Conservation (phyloP, 1,139 yeast genomes). For the Sugiyamaella grinbergsii region DNA sequence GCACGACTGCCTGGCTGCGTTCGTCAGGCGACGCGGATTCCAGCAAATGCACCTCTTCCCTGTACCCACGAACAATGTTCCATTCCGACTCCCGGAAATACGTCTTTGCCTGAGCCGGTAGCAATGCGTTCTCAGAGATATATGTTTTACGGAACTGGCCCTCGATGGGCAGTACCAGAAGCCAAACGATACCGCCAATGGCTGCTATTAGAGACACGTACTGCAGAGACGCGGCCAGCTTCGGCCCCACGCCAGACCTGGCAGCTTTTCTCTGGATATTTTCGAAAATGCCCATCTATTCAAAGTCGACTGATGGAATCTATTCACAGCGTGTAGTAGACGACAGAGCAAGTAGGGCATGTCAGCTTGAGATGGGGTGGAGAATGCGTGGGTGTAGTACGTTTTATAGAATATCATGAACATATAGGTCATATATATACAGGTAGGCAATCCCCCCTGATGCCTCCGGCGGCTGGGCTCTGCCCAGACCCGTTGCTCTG, state of each 20-base stretch:
- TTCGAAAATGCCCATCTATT: conserved; percentile 45
- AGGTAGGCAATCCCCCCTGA: no score
- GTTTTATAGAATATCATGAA: not conserved
- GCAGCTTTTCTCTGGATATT: conserved; percentile 38
- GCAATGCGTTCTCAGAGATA: conserved; percentile 91
- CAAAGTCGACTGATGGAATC: not conserved
- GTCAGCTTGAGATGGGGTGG: no score
- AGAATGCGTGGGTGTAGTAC: not conserved
- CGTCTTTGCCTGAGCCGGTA: conserved; percentile 95
- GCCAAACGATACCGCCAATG: conserved; percentile 64
- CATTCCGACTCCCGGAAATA: conserved; percentile 94
- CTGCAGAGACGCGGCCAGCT: conserved; percentile 50
- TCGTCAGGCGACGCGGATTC: conserved; percentile 39
- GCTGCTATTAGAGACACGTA: conserved; percentile 61
- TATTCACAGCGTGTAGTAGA: no score
- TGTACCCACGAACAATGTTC: conserved; percentile 85
- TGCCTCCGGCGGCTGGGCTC: no score
- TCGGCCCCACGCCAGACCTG: conserved; percentile 37
- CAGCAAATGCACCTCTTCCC: conserved; percentile 56
- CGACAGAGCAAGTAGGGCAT: no score
- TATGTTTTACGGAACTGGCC: conserved; percentile 84
- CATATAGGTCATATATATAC: no score
- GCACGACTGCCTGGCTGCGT: conserved; percentile 51
- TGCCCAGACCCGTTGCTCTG: no score
- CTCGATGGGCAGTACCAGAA: conserved; percentile 69